A percentile compares a stretch with the other conserved stretches of the same genome.
These are phyloP conservation scores for Stachybotrys chartarum DNA, from an alignment of 2,329 filamentous ascomycete species.

Conservation along the genomic window DNA sequence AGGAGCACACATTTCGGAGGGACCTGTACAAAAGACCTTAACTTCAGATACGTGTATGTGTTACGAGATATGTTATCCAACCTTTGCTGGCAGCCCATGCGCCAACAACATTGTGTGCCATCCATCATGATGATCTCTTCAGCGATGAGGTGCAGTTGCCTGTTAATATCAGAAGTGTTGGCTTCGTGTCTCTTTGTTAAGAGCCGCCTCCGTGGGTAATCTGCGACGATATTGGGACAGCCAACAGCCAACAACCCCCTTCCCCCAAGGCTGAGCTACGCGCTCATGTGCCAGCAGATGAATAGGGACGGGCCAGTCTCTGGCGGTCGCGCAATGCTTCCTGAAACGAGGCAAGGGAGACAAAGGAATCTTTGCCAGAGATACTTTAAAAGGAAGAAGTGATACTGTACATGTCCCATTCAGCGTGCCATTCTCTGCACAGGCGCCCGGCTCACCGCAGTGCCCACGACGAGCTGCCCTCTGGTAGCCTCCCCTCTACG, in stretches of 20 bases:
- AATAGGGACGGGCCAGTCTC: too few relatives aligned
- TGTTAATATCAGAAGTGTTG: background rate
- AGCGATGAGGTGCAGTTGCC: background rate
- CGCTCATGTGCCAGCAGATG: too few relatives aligned
- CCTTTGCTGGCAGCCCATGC: too few relatives aligned
- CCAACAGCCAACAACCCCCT: too few relatives aligned
- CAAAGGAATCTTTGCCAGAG: background rate
- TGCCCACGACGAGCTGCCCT: too few relatives aligned
- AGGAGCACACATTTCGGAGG: background rate
- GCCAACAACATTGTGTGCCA: too few relatives aligned
- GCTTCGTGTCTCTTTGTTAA: background rate
- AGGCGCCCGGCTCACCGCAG: too few relatives aligned
- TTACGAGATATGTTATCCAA: background rate
- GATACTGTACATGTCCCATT: too few relatives aligned
- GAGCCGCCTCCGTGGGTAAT: too few relatives aligned
- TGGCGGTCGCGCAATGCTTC: background rate
- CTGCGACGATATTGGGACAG: too few relatives aligned
- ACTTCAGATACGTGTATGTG: background rate
- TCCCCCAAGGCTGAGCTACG: background rate
- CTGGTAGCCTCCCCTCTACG: too few relatives aligned
- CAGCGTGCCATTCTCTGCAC: too few relatives aligned
- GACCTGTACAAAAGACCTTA: background rate
- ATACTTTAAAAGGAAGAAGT: background rate
- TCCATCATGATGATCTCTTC: background rate
- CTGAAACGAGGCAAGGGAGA: background rate